These are phyloP conservation scores for Talaromyces trachyspermus DNA, from an alignment of 495 filamentous ascomycete genomes.

Conservation along the genomic window DNA sequence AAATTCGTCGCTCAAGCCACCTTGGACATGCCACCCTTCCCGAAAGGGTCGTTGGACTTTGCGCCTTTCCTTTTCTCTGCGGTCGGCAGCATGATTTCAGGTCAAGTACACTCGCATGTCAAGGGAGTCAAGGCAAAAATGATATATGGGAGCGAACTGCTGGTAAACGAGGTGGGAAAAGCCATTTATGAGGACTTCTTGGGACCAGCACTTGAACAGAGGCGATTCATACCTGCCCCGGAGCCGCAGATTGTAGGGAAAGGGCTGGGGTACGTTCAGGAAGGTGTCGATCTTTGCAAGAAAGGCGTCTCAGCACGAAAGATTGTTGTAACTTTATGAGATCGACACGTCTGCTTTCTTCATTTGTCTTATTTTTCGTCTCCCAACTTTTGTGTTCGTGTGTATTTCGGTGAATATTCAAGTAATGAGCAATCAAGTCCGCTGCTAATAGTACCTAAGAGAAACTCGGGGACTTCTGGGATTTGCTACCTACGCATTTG, in stretches of 20 bases:
- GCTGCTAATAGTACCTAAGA: no score
- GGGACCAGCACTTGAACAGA: conserved; percentile 25
- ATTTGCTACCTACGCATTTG: no score
- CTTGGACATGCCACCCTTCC: not conserved
- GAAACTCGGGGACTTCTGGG: no score
- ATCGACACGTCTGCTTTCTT: no score
- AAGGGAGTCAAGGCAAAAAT: conserved; percentile 13
- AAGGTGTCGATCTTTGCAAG: conserved; percentile 21
- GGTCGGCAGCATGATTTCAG: no score
- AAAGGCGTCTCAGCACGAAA: conserved; percentile 32
- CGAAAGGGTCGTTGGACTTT: no score
- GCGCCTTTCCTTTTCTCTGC: no score
- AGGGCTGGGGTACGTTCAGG: conserved; percentile 28
- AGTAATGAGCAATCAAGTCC: no score
- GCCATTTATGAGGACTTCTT: conserved; percentile 33
- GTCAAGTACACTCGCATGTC: no score
- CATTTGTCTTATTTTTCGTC: no score
- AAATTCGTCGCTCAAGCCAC: conserved; percentile 11
- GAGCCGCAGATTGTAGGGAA: conserved; percentile 23
- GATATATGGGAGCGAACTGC: conserved; percentile 12
- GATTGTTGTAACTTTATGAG: conserved; percentile 10
- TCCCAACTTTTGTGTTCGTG: no score
- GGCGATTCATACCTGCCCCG: conserved; percentile 18
- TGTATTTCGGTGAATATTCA: no score
- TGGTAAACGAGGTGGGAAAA: conserved; percentile 25